A percentile compares a stretch with the other conserved stretches of the same genome.
These are phyloP conservation scores for Musa balbisiana DNA, from an alignment of 202 grass and related monocot genomes.

Conservation along the genomic window DNA sequence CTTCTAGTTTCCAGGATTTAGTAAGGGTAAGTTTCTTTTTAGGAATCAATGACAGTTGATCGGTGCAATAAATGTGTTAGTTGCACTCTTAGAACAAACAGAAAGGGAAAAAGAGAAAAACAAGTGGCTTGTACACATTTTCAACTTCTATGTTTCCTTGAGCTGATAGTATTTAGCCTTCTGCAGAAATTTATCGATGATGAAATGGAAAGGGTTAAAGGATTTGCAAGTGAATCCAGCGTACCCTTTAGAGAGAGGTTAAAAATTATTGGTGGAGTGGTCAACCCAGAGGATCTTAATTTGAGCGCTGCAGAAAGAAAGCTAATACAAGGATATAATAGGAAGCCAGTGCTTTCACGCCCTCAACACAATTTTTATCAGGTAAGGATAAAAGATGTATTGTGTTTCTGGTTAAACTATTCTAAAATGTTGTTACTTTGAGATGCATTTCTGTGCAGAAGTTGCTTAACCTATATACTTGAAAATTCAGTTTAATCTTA, in stretches of 20 bases:
- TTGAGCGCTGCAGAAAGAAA: conserved; percentile 75
- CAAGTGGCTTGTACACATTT: not conserved
- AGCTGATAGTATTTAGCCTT: not conserved
- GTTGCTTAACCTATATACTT: no score
- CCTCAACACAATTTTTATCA: conserved; percentile 85
- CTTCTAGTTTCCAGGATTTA: conserved; percentile 72
- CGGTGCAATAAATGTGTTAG: not conserved
- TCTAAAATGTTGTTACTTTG: no score
- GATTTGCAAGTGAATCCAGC: conserved; percentile 58
- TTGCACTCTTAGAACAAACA: not conserved
- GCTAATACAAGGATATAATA: conserved; percentile 86
- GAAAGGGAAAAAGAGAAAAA: not conserved
- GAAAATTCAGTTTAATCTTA: no score
- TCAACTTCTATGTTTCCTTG: not conserved
- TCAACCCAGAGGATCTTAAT: conserved; percentile 84
- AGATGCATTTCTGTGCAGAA: no score
- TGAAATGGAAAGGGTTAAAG: conserved; percentile 76
- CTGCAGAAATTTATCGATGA: conserved; percentile 71
- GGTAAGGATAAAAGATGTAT: conserved; percentile 31
- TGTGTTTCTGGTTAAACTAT: not conserved
- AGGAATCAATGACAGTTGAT: not conserved
- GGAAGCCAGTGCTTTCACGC: conserved; percentile 92
- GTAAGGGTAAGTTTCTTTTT: conserved; percentile 42
- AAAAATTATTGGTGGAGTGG: conserved; percentile 89
- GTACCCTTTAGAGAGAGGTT: conserved; percentile 69